Conservation (phyloP, 495 filamentous ascomycete genomes). For the Tetracladium setigerum region DNA sequence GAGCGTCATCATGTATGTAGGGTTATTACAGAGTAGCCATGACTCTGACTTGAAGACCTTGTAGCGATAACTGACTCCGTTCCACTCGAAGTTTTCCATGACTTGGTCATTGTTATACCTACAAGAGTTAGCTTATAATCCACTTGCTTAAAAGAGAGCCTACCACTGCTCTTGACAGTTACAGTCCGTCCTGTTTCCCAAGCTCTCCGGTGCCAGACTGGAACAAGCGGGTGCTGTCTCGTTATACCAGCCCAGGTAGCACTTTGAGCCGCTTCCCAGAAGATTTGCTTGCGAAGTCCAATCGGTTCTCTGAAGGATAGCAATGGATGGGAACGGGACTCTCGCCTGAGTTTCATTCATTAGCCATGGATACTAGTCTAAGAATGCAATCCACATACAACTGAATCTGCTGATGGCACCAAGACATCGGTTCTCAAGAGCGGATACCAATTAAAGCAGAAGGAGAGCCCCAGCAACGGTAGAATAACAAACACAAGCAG, state of each 20-base stretch:
- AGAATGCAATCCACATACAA: neutral
- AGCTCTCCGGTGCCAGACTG: neutral
- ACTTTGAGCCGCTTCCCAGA: neutral
- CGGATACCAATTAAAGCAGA: neutral
- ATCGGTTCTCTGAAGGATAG: neutral
- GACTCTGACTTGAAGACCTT: neutral
- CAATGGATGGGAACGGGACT: slow-evolving; percentile 1
- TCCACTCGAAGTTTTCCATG: neutral
- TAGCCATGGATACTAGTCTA: neutral
- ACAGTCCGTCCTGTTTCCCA: neutral
- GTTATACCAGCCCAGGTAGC: slow-evolving; percentile 1
- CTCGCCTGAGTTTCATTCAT: neutral
- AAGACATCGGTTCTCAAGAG: neutral
- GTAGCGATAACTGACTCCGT: neutral
- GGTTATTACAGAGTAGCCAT: neutral
- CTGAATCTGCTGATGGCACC: neutral
- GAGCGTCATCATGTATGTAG: neutral
- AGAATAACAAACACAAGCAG: too few species aligned
- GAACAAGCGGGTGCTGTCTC: neutral
- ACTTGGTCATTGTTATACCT: slow-evolving; percentile 2
- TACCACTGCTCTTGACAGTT: slow-evolving; percentile 1
- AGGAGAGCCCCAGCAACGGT: too few species aligned
- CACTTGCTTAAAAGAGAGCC: too few species aligned
- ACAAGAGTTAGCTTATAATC: neutral
- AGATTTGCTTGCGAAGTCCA: slow-evolving; percentile 1